Base-by-base conservation (phyloP, 106 monocot genomes). In the Alisma plantagoaquatica region DNA sequence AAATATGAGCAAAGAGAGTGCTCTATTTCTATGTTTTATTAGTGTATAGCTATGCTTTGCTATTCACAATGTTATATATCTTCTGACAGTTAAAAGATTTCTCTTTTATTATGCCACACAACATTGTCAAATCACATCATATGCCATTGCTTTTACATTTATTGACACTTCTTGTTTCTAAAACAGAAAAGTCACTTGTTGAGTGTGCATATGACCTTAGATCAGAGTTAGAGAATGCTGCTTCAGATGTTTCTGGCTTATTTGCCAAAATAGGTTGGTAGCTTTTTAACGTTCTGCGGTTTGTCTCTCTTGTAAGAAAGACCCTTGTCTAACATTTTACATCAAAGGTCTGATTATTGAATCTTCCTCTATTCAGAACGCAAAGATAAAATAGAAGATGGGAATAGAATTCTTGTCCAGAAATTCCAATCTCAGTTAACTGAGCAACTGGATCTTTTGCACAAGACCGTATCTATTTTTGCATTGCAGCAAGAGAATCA, bases 191-290 rank as follows among this genome's bases (percentile, higher is more conserved):
- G 73, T 66, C 76, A 53, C 81, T 98, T 29, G 73, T 90, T 47
- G 79, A 82, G 24, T 78, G 79, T 74, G 81, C 89, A 41, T 70
- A 76, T 64, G 75, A 85, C 33, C 89, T 98, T 46, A 69, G 89
- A 15, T 66, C 81, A 17, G 96, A 85, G 53, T 66, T 98, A 58
- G 96, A 85, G 44, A 78, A 63, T 76, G 76, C 96, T 27, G 89
- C 84, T 57, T 56, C 89, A 17, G 96, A 98, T 77, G 71, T 98
- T 66, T 67, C 71, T 56, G 96, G 89, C 45, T 77, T 98, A 67
- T 98, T 98, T 59, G 76, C 68, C 48, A 98, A 98, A 61, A 98
- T 98, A 76, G 96, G 96, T 98, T 24, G 6, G 79, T 60, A n/a
- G n/a, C n/a, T 53, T 35, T 57, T 58, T 16, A 20, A 55, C 27